Conservation (phyloP, 495 filamentous ascomycete genomes). For the Choiromyces venosus region DNA sequence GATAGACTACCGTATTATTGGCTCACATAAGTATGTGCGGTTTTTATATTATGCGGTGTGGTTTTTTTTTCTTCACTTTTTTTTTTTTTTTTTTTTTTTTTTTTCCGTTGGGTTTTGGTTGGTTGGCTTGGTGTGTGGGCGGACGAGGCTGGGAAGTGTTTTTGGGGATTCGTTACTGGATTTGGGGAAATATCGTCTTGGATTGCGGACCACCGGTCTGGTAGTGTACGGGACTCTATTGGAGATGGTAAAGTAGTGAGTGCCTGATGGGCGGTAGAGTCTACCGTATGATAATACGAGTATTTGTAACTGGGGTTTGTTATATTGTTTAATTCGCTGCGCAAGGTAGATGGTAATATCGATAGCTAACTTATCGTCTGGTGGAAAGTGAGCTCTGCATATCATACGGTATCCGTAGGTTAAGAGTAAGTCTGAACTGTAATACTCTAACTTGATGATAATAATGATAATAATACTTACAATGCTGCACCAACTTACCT, state of each 20-base stretch:
- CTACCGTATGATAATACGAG: too few species aligned
- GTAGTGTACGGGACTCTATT: too few species aligned
- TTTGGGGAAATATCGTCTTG: too few species aligned
- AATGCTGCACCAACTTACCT: neutral
- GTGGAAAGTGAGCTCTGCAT: neutral
- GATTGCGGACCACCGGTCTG: too few species aligned
- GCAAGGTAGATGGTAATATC: too few species aligned
- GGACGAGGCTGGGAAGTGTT: neutral
- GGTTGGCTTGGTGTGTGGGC: neutral
- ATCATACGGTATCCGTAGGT: neutral
- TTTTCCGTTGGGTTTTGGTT: neutral
- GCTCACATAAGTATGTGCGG: neutral
- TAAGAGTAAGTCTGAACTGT: neutral
- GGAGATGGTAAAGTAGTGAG: too few species aligned
- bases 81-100: neutral
- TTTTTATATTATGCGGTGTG: too few species aligned
- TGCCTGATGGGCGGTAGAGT: too few species aligned
- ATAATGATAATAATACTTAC: neutral
- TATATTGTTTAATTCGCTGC: too few species aligned
- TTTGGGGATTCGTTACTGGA: neutral
- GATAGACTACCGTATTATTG: neutral
- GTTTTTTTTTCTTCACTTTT: conserved; percentile 1
- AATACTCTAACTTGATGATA: neutral
- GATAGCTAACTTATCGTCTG: neutral
- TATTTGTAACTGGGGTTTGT: too few species aligned